A percentile compares a stretch with the other conserved stretches of the same genome.
These are phyloP conservation scores for Eucalyptus pauciflora DNA, from an alignment of 345 rosid species.

Conservation along the genomic window DNA sequence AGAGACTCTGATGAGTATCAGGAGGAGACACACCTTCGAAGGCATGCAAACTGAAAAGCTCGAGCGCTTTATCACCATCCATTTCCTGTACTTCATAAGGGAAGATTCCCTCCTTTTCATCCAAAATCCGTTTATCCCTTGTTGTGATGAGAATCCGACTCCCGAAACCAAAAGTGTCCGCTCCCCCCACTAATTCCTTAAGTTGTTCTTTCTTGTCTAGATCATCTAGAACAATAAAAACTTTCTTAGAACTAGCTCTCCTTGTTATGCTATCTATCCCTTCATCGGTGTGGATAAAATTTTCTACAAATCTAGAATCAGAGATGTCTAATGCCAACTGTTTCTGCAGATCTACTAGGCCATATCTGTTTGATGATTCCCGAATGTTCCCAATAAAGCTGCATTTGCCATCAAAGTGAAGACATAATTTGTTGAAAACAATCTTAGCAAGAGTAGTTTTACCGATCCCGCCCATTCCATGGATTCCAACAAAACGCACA, in stretches of 20 bases:
- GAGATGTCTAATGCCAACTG: background rate
- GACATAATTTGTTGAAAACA: background rate
- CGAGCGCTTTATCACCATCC: background rate
- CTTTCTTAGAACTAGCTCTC: background rate
- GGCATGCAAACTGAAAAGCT: background rate
- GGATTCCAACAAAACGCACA: background rate
- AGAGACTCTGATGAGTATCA: rapidly evolving
- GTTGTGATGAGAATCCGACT: background rate
- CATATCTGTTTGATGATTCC: rapidly evolving
- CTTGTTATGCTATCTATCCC: rapidly evolving
- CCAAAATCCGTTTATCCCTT: rapidly evolving
- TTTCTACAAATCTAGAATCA: background rate
- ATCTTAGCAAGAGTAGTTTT: background rate
- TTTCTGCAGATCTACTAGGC: background rate
- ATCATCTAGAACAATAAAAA: background rate
- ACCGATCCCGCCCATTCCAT: background rate
- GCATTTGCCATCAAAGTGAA: background rate
- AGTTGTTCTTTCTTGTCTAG: background rate
- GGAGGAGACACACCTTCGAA: rapidly evolving
- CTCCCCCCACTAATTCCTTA: rapidly evolving
- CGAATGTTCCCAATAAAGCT: background rate
- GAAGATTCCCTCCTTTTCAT: background rate
- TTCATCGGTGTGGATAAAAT: rapidly evolving
- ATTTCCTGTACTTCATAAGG: background rate
- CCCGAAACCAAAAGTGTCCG: rapidly evolving